phyloP scores from a whole-genome alignment of 441 rosid genomes.

The Adansonia grandidieri region DNA sequence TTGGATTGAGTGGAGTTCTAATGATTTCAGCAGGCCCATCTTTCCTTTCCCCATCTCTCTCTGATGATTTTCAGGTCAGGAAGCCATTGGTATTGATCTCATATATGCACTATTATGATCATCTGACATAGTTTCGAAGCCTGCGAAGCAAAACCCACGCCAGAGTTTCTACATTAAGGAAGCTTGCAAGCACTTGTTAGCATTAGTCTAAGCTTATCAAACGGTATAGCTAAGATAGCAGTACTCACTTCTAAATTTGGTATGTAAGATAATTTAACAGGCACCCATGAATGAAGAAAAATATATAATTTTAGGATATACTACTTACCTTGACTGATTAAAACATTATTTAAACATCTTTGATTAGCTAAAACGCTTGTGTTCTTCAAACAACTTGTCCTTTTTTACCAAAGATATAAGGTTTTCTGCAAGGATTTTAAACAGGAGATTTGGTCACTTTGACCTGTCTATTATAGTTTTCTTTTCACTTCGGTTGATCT shows the following conservation, averaged over 20 bases:
- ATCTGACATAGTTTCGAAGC: background rate
- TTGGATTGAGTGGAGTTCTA: slow-evolving; percentile 42
- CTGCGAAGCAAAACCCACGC: slow-evolving; percentile 13
- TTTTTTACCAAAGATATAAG: background rate
- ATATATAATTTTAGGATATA: background rate
- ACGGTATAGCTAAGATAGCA: slow-evolving; percentile 7
- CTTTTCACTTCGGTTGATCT: background rate
- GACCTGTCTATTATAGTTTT: slow-evolving; percentile 6
- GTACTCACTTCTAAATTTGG: slow-evolving; percentile 11
- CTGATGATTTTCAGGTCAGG: slow-evolving; percentile 20
- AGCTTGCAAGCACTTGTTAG: slow-evolving; percentile 12
- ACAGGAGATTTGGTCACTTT: background rate
- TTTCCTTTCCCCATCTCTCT: slow-evolving; percentile 2
- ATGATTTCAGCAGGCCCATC: slow-evolving; percentile 36
- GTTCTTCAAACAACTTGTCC: background rate
- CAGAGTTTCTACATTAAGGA: too few relatives aligned
- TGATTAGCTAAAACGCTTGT: background rate
- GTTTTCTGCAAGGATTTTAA: background rate
- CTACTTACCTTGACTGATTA: background rate
- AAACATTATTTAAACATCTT: slow-evolving; percentile 6
- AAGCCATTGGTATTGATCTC: background rate
- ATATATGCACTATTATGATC: too few relatives aligned
- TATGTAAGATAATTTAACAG: background rate
- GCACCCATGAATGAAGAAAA: background rate
- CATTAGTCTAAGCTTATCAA: background rate